Conservation (phyloP, 2,329 filamentous ascomycete genomes). For the Alternaria hordeiaustralica region DNA sequence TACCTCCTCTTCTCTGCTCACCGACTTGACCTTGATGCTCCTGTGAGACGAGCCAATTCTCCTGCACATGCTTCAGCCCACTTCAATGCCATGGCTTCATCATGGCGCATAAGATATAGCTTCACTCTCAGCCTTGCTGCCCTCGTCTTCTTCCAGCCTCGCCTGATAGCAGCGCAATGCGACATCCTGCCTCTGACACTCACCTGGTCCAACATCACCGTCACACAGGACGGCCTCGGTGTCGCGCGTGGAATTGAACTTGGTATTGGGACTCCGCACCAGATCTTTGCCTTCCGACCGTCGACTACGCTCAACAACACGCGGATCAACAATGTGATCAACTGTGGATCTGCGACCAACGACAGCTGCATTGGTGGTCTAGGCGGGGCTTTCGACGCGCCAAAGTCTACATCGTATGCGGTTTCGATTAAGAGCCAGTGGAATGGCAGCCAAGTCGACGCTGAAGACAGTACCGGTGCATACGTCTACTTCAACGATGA, state of each 20-base stretch:
- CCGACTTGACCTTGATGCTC: not conserved
- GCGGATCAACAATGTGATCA: conserved; percentile 13
- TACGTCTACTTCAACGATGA: conserved; percentile 16
- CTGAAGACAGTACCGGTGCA: conserved; percentile 4
- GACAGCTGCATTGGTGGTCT: conserved; percentile 10
- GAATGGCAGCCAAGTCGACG: conserved; percentile 12
- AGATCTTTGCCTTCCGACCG: conserved; percentile 16
- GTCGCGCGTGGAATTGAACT: conserved; percentile 17
- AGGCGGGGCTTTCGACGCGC: conserved; percentile 10
- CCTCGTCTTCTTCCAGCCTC: not conserved
- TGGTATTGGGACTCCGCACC: conserved; percentile 13
- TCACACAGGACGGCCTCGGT: conserved; percentile 15
- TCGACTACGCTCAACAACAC: conserved; percentile 18
- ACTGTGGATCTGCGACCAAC: conserved; percentile 10
- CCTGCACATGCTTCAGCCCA: not conserved
- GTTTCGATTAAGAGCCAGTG: conserved; percentile 14
- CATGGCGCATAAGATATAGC: not conserved
- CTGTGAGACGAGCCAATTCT: not conserved
- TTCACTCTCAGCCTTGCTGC: not conserved
- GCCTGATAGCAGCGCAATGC: conserved; percentile 3
- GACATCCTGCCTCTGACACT: conserved; percentile 12
- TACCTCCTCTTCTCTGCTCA: not conserved
- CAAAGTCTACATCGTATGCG: conserved; percentile 6
- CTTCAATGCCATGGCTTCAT: not conserved
- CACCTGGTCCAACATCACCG: conserved; percentile 13